These are phyloP conservation scores for Tetraselmis striata DNA, from an alignment of 139 green algal species.

Conservation along the genomic window DNA sequence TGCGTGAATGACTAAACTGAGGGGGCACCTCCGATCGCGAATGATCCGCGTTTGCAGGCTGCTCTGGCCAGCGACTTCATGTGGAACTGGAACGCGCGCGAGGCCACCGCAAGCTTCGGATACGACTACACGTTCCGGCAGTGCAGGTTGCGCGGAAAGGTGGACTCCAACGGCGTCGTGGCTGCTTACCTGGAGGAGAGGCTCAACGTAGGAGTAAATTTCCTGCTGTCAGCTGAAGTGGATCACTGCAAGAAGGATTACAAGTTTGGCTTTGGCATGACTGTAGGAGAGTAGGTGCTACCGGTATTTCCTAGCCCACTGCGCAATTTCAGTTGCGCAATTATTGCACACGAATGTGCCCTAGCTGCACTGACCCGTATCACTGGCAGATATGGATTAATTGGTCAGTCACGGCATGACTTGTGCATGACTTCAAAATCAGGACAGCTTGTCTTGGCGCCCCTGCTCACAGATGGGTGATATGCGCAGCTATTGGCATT, in stretches of 20 bases:
- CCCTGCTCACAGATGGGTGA: too few relatives aligned
- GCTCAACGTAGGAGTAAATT: constrained; percentile 90
- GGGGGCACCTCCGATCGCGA: too few relatives aligned
- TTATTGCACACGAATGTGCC: too few relatives aligned
- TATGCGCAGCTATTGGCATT: too few relatives aligned
- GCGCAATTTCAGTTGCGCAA: too few relatives aligned
- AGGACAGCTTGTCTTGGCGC: too few relatives aligned
- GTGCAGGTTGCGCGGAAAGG: constrained; percentile 61
- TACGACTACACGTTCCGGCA: constrained; percentile 94
- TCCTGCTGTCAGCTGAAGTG: constrained; percentile 90
- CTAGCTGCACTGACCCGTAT: too few relatives aligned
- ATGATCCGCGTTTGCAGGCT: constrained; percentile 39
- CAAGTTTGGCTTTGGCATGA: constrained; percentile 94
- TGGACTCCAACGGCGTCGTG: constrained; percentile 77
- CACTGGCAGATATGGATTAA: too few relatives aligned
- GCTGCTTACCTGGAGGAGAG: constrained; percentile 87
- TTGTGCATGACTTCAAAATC: too few relatives aligned
- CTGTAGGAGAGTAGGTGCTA: constrained; percentile 70
- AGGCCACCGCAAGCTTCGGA: constrained; percentile 85
- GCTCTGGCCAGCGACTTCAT: constrained; percentile 87
- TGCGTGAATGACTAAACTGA: too few relatives aligned
- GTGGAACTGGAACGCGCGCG: constrained; percentile 82
- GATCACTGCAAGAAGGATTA: constrained; percentile 93
- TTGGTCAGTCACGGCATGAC: too few relatives aligned
- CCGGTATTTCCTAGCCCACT: too few relatives aligned